phyloP scores from a whole-genome alignment of 2,329 filamentous ascomycete genomes.

The Claviceps arundinis region DNA sequence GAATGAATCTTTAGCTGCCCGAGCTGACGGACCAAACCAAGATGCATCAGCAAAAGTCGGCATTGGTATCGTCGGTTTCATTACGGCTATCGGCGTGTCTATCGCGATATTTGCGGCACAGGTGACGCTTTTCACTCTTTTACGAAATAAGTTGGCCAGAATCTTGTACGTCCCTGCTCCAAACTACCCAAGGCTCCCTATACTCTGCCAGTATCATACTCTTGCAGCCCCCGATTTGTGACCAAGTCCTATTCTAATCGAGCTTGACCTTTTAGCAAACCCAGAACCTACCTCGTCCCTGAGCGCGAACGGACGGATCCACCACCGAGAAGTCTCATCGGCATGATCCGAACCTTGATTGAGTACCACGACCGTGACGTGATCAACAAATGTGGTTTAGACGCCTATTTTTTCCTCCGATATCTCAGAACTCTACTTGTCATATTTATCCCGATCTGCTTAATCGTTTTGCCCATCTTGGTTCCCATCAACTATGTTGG shows the following conservation, averaged over 20 bases:
- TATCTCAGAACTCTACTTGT: conserved; percentile 68
- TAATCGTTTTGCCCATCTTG: conserved; percentile 70
- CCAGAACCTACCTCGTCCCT: conserved; percentile 74
- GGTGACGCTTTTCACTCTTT: conserved; percentile 56
- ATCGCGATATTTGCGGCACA: conserved; percentile 50
- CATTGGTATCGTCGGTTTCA: conserved; percentile 32
- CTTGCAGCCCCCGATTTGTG: neutral
- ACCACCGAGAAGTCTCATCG: conserved; percentile 45
- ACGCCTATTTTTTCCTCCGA: conserved; percentile 94
- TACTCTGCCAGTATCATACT: conserved; percentile 5
- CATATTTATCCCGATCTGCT: conserved; percentile 76
- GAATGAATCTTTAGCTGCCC: neutral
- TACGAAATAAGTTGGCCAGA: conserved; percentile 65
- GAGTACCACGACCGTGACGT: conserved; percentile 63
- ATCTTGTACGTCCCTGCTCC: conserved; percentile 53
- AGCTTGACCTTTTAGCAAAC: conserved; percentile 40
- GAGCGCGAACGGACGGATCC: conserved; percentile 71
- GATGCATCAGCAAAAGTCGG: conserved; percentile 30
- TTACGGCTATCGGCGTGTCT: conserved; percentile 51
- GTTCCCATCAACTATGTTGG: conserved; percentile 71
- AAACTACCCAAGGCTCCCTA: neutral
- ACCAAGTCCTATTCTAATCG: neutral
- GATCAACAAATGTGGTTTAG: conserved; percentile 88
- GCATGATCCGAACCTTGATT: conserved; percentile 46
- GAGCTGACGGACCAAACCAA: neutral